Evolutionary conservation across 2,329 filamentous ascomycete species (phyloP).

Genomic region (Purpureocillium lavendulum): DNA sequence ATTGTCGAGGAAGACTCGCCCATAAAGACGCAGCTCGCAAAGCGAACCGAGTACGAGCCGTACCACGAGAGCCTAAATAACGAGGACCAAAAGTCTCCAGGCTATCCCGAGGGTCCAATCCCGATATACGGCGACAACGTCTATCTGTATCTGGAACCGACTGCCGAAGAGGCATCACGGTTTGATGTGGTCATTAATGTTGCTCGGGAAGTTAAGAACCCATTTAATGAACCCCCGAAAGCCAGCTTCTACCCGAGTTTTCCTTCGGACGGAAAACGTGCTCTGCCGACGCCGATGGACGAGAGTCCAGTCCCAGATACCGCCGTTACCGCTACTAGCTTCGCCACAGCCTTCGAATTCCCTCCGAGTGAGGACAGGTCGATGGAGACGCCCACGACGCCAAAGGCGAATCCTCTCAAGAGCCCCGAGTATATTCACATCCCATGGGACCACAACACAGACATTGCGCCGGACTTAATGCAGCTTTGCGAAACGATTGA

Average conservation of each 20-base stretch:
- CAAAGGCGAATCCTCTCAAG: slow-evolving; percentile 40
- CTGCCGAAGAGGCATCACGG: slow-evolving; percentile 63
- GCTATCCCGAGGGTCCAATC: slow-evolving; percentile 74
- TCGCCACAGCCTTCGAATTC: slow-evolving; percentile 53
- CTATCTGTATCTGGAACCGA: slow-evolving; percentile 73
- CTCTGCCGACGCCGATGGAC: slow-evolving; percentile 19
- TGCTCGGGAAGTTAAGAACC: slow-evolving; percentile 72
- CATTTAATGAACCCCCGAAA: slow-evolving; percentile 42
- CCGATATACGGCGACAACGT: slow-evolving; percentile 73
- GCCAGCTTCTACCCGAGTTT: slow-evolving; percentile 13
- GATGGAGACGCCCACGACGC: slow-evolving; percentile 42
- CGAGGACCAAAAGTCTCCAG: slow-evolving; percentile 72
- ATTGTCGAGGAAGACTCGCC: slow-evolving; percentile 50
- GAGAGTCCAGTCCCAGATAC: slow-evolving; percentile 43
- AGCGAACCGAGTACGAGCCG: slow-evolving; percentile 44
- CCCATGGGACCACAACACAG: slow-evolving; percentile 82
- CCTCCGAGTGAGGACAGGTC: slow-evolving; percentile 28
- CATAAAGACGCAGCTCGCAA: slow-evolving; percentile 54
- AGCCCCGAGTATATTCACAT: slow-evolving; percentile 80
- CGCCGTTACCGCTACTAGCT: slow-evolving; percentile 48
- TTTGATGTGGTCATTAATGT: slow-evolving; percentile 85
- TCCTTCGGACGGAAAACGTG: slow-evolving; percentile 12
- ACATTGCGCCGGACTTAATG: slow-evolving; percentile 72
- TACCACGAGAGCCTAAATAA: slow-evolving; percentile 62
- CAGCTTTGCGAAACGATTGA: slow-evolving; percentile 70